A percentile compares a stretch with the other conserved stretches of the same genome.
phyloP scores from a whole-genome alignment of 768 basidiomycete species.

The Lentinus tigrinus region DNA sequence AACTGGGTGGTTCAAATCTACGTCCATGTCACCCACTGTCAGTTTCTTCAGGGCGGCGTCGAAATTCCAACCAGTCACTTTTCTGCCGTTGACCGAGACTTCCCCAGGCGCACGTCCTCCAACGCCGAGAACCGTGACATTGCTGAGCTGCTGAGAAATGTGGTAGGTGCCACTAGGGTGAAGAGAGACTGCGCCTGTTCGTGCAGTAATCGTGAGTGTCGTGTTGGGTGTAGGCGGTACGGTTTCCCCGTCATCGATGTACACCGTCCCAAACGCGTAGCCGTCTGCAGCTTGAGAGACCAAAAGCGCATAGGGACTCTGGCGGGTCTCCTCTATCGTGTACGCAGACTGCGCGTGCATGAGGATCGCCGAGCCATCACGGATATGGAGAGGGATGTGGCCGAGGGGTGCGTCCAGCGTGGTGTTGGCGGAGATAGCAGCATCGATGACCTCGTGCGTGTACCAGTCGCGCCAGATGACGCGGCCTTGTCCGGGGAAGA shows the following conservation, averaged over 20 bases:
- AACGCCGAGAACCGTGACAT: constrained; percentile 59
- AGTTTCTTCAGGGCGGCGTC: not conserved
- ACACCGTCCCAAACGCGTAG: constrained; percentile 56
- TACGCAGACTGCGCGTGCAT: constrained; percentile 63
- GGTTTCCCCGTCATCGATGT: constrained; percentile 70
- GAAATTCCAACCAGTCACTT: constrained; percentile 40
- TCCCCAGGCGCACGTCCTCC: constrained; percentile 30
- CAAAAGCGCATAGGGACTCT: constrained; percentile 61
- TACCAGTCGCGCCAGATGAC: constrained; percentile 76
- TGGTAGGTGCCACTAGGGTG: constrained; percentile 39
- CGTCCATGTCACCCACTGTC: too few species aligned
- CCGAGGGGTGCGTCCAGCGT: constrained; percentile 66
- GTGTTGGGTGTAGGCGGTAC: constrained; percentile 54
- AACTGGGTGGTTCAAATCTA: too few species aligned
- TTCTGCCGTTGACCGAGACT: constrained; percentile 26
- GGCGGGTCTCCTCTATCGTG: constrained; percentile 65
- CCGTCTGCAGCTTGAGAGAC: constrained; percentile 51
- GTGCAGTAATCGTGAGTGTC: constrained; percentile 45
- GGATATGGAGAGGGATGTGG: constrained; percentile 75
- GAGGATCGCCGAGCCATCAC: constrained; percentile 65
- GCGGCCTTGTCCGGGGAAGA: constrained; percentile 62
- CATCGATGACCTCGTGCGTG: constrained; percentile 55
- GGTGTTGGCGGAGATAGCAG: constrained; percentile 40
- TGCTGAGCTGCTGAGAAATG: constrained; percentile 46
- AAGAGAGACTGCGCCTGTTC: constrained; percentile 36